Evolutionary conservation across 75 land plant species (phyloP), one percentile per base, ranked within the genome.

Genomic region (Chamaecyparis obtusa): DNA sequence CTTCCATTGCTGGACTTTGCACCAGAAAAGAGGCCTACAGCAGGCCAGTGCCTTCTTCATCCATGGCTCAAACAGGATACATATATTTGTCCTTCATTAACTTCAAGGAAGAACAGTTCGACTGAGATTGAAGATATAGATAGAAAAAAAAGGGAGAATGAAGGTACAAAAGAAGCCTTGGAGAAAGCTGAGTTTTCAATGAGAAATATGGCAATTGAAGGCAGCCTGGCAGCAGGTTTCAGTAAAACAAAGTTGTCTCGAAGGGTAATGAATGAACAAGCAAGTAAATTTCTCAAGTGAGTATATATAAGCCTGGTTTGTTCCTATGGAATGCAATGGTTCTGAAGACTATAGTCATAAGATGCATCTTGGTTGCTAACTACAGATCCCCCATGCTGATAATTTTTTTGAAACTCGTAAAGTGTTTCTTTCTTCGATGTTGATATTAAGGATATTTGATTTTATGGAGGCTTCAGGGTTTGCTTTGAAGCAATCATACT

Each of bases 21-120:
- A 27, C 95, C 99, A 13, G 97, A 95, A 85, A 97, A 95, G 90
- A 89, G 99, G 37, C 99, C 99, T 74, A 95, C 99, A 43, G 97
- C 99, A 39, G 94, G 88, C 39, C 94, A 97, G 84, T 97, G 97
- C 90, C 89, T 97, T n/a, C 90, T 91, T 51, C 95, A 97, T 84
- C 95, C 96, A 17, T 97, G 99, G 99, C 92, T 97, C 57, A 88
- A 86, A 44, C 54, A 77, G 44, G 49, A 57, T 41, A 86, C 82
- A 35, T 10, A 33, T 74, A 0, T 32, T 74, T 74, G 76, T 33
- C 36, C 36, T 30, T 13, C 76, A 33, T 32, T 14, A 3, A 74
- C 16, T 74, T 32, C 36, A 74, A 74, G 37, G 76, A 74, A 32
- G 37, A 74, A 74, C 14, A 79, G 39, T 36, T 27, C 16, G 9